These are phyloP conservation scores for Phytophthora pinifolia DNA, from an alignment of 352 stramenopile species.

Conservation along the genomic window DNA sequence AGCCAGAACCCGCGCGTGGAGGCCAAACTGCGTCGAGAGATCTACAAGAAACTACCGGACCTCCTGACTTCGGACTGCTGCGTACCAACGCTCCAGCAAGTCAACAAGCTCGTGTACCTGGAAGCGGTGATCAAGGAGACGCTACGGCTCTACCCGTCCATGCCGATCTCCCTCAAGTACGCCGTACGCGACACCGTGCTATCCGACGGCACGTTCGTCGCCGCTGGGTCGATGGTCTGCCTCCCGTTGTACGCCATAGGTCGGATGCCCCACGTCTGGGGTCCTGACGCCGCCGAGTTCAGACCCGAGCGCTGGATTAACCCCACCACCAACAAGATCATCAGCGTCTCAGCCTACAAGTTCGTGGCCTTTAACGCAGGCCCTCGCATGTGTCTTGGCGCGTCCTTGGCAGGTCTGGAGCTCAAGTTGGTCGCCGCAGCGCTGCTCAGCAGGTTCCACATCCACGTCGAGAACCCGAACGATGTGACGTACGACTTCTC, in stretches of 20 bases:
- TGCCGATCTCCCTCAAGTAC: conserved; percentile 48
- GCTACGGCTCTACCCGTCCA: conserved; percentile 56
- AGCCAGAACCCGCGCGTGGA: conserved; percentile 52
- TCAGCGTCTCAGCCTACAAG: conserved; percentile 37
- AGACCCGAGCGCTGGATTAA: conserved; percentile 56
- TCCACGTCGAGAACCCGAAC: conserved; percentile 29
- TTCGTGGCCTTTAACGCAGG: conserved; percentile 56
- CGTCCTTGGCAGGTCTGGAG: conserved; percentile 35
- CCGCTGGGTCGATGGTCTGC: conserved; percentile 27
- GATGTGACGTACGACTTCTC: conserved; percentile 30
- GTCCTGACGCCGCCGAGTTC: conserved; percentile 46
- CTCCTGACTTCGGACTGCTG: conserved; percentile 15
- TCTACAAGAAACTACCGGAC: conserved; percentile 35
- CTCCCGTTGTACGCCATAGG: conserved; percentile 52
- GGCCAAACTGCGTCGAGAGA: conserved; percentile 43
- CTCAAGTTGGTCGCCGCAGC: conserved; percentile 41
- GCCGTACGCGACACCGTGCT: conserved; percentile 45
- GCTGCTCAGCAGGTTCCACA: conserved; percentile 39
- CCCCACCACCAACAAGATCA: conserved; percentile 24
- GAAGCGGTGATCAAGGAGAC: conserved; percentile 53
- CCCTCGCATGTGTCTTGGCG: conserved; percentile 46
- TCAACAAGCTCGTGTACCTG: conserved; percentile 49
- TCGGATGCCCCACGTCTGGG: conserved; percentile 50
- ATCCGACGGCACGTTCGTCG: conserved; percentile 56
- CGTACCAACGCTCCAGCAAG: conserved; percentile 18